Evolutionary conservation across 2,329 filamentous ascomycete species (phyloP), one percentile per base, ranked within the genome.

Genomic region (Nannizzia gypsea): DNA sequence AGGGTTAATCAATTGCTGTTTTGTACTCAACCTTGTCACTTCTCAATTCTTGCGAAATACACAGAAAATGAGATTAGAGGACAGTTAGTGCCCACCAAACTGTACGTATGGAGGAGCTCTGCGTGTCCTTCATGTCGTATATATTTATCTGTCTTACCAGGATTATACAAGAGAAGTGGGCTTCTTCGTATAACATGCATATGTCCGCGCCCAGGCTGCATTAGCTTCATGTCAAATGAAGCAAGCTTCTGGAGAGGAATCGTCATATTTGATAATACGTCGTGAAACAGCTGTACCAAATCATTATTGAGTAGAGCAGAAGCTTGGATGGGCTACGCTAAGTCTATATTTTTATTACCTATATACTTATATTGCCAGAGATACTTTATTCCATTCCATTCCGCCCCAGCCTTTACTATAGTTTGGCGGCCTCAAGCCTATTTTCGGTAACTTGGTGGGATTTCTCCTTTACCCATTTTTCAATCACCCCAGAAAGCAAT

Each of bases 401-500:
- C 9, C 31, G 4, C 31, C 2, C 42, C 42, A 46, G 46, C 22
- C 46, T 56, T 28, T 36, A 36, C 9, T 36, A 56, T 40, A 56
- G n/a, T 24, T 36, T 36, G n/a, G 36, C 54, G 4, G 48, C 26
- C 48, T 52, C 48, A 13, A 26, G 28, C 20, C 36, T 56, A 13
- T 56, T 38, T 28, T 17, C 31, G 22, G 31, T 22, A n/a, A 13
- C 26, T 28, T 28, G 13, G 22, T 42, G 36, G 17, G 50, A 31
- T 52, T 42, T 63, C 22, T 26, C 20, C 36, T 50, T 57, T 15
- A 62, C 40, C 63, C 63, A 64, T 48, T 54, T 26, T 11, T 44
- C 44, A 40, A 64, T 62, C 2, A 58, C 56, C 17, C 20, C 34
- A 3, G 81, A 74, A 22, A 88, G 68, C 0, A 73, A 76, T 3